Base-by-base conservation (phyloP, 1,284 basidiomycete genomes). In the Sporisorium graminicola region DNA sequence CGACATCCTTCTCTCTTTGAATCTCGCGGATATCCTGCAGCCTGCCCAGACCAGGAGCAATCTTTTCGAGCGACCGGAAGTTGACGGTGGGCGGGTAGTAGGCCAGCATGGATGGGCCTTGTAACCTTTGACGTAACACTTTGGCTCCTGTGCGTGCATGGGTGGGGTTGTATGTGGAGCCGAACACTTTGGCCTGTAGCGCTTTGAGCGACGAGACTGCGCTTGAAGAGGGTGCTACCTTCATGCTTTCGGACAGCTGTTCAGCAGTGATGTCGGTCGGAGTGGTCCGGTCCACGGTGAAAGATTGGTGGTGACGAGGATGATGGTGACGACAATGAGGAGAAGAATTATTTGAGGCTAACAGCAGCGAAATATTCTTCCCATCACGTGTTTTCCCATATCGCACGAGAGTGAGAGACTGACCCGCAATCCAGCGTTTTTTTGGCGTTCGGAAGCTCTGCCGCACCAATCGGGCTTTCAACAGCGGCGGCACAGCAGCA, bases 1-100 rank as follows among this genome's bases (percentile, higher is more conserved):
- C 82, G 3, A 85, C 81, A 52, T 84, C 82, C 56, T 72, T 66
- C 49, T 74, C 31, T 10, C 83, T 55, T 58, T 83, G 80, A 16
- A 67, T 57, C 63, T 85, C 83, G 9, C 69, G 46, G 0, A 66
- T 42, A 33, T 78, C 71, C 22, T 71, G 55, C 51, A 83, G 44
- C 31, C 60, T 60, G 5, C 77, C 75, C 10, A 79, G 37, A 0
- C 43, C 51, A 1, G 76, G 69, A 16, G 66, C 67, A 5, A 66
- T 64, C 44, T 61, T 68, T 13, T 63, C 56, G 20, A 82, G 53
- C 12, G 77, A 58, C 8, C 64, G 42, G 43, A 82, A 70, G 44
- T 82, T 81, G 53, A 85, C 50, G 12, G 71, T 75, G 10, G 82
- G 75, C 13, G 82, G 82, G 55, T 85, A 85, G 75, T 85, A 85